phyloP scores from a whole-genome alignment of 2,329 filamentous ascomycete species.

The Fusarium zealandicum region DNA sequence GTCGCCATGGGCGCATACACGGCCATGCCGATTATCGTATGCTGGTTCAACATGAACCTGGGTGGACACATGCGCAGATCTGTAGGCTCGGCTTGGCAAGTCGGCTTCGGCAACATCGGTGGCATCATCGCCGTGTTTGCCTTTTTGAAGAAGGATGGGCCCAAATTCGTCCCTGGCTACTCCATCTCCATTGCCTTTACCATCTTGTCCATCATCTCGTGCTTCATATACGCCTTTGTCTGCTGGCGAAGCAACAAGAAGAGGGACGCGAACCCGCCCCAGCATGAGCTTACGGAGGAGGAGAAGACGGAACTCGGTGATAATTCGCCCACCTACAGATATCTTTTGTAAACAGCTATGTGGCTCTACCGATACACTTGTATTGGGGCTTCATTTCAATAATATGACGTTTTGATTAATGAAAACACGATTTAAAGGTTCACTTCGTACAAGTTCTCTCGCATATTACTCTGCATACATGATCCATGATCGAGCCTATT shows the following conservation, averaged over 20 bases:
- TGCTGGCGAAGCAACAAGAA: conserved; percentile 68
- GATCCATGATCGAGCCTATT: too few species aligned
- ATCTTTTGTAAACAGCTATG: conserved; percentile 54
- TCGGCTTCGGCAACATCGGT: conserved; percentile 81
- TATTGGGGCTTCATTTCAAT: conserved; percentile 1
- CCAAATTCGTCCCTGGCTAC: conserved; percentile 75
- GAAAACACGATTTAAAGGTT: too few species aligned
- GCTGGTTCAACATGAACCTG: conserved; percentile 84
- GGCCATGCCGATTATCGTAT: conserved; percentile 88
- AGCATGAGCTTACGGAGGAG: conserved; percentile 60
- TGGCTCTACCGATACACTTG: neutral
- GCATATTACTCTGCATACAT: too few species aligned
- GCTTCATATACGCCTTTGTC: conserved; percentile 64
- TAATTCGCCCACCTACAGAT: conserved; percentile 65
- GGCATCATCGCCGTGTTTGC: conserved; percentile 79
- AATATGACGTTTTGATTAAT: conserved; percentile 21
- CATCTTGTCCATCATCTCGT: conserved; percentile 69
- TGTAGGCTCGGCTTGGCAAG: conserved; percentile 77
- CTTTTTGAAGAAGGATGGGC: conserved; percentile 72
- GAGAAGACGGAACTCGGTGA: conserved; percentile 69
- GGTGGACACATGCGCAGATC: conserved; percentile 74
- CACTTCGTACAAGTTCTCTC: too few species aligned
- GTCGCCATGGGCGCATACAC: conserved; percentile 81
- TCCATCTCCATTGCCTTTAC: conserved; percentile 79
- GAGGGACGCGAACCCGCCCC: conserved; percentile 58